These are phyloP conservation scores for Lepidium aucheri DNA, from an alignment of 345 rosid species.

Conservation along the genomic window DNA sequence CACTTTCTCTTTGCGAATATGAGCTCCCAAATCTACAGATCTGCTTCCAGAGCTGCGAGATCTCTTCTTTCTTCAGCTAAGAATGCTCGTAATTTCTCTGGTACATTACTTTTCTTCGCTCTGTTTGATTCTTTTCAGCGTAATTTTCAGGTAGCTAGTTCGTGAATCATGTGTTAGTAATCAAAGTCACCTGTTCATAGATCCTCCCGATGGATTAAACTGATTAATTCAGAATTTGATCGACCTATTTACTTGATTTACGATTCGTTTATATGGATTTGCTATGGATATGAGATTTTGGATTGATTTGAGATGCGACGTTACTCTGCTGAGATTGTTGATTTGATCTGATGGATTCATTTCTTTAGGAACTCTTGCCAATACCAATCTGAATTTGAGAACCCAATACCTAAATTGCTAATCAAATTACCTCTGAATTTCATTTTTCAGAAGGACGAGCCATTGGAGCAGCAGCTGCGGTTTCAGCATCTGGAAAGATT, in stretches of 20 bases:
- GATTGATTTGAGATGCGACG: not conserved
- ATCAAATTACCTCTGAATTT: not conserved
- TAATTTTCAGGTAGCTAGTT: not conserved
- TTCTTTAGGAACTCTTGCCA: not conserved
- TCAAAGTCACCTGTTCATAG: not conserved
- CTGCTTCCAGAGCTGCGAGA: constrained; percentile 73
- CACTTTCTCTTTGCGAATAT: constrained; percentile 22
- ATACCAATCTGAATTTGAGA: not conserved
- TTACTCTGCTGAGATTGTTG: not conserved
- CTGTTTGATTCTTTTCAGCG: not conserved
- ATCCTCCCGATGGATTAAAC: not conserved
- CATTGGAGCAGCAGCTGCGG: constrained; percentile 62
- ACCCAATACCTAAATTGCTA: not conserved
- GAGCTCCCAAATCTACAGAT: constrained; percentile 71
- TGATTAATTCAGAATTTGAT: not conserved
- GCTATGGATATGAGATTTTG: not conserved
- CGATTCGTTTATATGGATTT: not conserved
- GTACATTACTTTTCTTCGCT: constrained; percentile 9
- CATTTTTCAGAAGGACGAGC: constrained; percentile 52
- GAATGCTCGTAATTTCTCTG: constrained; percentile 56
- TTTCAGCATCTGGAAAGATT: constrained; percentile 46
- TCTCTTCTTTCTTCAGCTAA: constrained; percentile 67
- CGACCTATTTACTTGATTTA: not conserved
- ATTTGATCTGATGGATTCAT: not conserved
- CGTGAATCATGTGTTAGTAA: not conserved